Conservation (phyloP, 768 basidiomycete species). For the Amyloporia xantha region DNA sequence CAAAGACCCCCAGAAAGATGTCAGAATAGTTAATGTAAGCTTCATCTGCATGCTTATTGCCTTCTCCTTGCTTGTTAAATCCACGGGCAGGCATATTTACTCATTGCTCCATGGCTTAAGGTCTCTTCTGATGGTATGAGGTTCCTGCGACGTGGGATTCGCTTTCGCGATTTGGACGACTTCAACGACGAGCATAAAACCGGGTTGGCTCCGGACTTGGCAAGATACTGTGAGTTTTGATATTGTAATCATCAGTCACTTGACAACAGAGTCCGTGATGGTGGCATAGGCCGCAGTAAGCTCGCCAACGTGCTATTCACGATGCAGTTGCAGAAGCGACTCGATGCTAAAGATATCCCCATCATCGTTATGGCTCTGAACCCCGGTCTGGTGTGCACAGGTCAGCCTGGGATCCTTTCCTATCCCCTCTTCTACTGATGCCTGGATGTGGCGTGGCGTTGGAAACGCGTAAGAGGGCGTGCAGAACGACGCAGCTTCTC, state of each 20-base stretch:
- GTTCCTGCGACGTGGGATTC: conserved; percentile 15
- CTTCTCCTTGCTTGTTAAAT: no score
- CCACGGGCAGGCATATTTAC: no score
- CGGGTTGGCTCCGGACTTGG: conserved; percentile 9
- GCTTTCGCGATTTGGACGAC: conserved; percentile 25
- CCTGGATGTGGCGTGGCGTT: no score
- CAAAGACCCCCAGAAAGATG: conserved; percentile 19
- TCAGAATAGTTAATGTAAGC: conserved; percentile 25
- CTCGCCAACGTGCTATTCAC: conserved; percentile 19
- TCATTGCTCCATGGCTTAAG: no score
- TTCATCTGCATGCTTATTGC: no score
- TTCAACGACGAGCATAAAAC: conserved; percentile 27
- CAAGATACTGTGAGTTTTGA: conserved; percentile 8
- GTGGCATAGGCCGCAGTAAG: conserved; percentile 15
- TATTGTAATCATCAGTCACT: neutral
- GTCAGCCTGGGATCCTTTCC: neutral
- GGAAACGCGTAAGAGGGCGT: conserved; percentile 15
- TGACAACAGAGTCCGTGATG: no score
- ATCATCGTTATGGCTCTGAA: conserved; percentile 30
- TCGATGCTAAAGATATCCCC: conserved; percentile 22
- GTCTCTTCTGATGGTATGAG: conserved; percentile 9
- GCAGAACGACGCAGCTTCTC: conserved; percentile 10
- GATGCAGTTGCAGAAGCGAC: conserved; percentile 20
- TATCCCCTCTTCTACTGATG: neutral
- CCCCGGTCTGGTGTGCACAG: conserved; percentile 31